phyloP scores from a whole-genome alignment of 169 alveolate genomes.

The Theileria sp. region DNA sequence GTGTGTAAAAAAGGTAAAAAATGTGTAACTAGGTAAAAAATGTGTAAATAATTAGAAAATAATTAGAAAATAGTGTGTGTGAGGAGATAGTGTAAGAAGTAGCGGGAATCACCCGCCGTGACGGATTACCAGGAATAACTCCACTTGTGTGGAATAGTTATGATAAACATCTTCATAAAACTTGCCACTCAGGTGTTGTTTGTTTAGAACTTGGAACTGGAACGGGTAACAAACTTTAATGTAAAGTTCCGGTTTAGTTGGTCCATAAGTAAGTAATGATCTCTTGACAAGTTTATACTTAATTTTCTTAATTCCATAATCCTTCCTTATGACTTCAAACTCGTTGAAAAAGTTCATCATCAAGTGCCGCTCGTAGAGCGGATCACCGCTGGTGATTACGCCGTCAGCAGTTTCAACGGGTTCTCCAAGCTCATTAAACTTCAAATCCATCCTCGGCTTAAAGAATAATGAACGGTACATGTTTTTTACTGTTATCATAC shows the following conservation, averaged over 20 bases:
- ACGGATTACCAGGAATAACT: slow-evolving; percentile 35
- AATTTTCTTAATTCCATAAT: slow-evolving; percentile 56
- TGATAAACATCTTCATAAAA: slow-evolving; percentile 65
- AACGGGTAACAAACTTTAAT: slow-evolving; percentile 67
- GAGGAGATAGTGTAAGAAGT: too few species aligned
- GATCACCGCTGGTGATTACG: slow-evolving; percentile 16
- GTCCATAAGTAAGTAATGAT: slow-evolving; percentile 62
- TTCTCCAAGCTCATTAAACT: slow-evolving; percentile 34
- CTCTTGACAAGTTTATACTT: slow-evolving; percentile 63
- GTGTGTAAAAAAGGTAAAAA: too few species aligned
- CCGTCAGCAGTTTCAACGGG: slow-evolving; percentile 4
- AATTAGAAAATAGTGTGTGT: too few species aligned
- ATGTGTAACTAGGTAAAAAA: too few species aligned
- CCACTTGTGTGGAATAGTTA: slow-evolving; percentile 58
- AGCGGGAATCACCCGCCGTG: too few species aligned
- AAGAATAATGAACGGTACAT: slow-evolving; percentile 54
- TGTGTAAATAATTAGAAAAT: too few species aligned
- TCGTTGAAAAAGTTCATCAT: slow-evolving; percentile 60
- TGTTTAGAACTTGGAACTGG: slow-evolving; percentile 25
- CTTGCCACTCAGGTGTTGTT: slow-evolving; percentile 31
- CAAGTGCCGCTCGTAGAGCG: slow-evolving; percentile 37
- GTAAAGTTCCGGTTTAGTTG: slow-evolving; percentile 48
- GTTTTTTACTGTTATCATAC: slow-evolving; percentile 52
- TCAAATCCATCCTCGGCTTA: slow-evolving; percentile 62
- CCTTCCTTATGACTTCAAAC: slow-evolving; percentile 39